phyloP scores from a whole-genome alignment of 176 grass and related monocot genomes.

The Cocos nucifera region DNA sequence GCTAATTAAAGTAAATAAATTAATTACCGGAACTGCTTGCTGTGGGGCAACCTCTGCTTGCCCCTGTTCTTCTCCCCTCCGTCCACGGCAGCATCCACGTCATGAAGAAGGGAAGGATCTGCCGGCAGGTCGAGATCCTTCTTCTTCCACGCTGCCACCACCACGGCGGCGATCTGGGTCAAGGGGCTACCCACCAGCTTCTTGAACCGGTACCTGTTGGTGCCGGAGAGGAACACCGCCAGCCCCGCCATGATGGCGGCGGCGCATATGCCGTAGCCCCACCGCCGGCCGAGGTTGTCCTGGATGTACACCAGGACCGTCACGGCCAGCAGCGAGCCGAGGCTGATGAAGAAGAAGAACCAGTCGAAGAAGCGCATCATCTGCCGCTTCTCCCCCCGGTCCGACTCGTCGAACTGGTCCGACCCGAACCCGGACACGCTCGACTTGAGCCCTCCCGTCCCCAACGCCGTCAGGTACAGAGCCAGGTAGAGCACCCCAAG shows the following conservation, averaged over 20 bases:
- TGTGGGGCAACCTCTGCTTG: slow-evolving; percentile 33
- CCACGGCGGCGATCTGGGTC: slow-evolving; percentile 34
- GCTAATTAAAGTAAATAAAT: too few species aligned
- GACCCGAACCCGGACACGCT: slow-evolving; percentile 22
- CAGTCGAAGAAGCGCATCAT: slow-evolving; percentile 28
- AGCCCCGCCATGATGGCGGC: slow-evolving; percentile 16
- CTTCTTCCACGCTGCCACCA: slow-evolving; percentile 28
- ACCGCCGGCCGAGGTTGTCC: slow-evolving; percentile 12
- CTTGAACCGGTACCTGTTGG: slow-evolving; percentile 40
- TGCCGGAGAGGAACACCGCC: slow-evolving; percentile 33
- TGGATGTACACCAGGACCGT: slow-evolving; percentile 19
- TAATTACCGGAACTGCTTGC: slow-evolving; percentile 32
- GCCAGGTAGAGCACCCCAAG: slow-evolving; percentile 19
- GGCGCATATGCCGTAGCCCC: slow-evolving; percentile 19
- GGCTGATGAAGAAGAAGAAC: slow-evolving; percentile 24
- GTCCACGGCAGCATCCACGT: slow-evolving; percentile 5
- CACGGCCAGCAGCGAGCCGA: slow-evolving; percentile 17
- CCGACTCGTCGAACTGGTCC: slow-evolving; percentile 22
- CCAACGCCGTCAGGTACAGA: slow-evolving; percentile 17
- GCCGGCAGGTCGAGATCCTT: slow-evolving; percentile 24
- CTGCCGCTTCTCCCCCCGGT: not conserved
- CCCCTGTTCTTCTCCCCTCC: slow-evolving; percentile 8
- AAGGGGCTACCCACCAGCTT: slow-evolving; percentile 41
- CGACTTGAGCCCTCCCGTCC: slow-evolving; percentile 17
- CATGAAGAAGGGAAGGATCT: slow-evolving; percentile 25